phyloP scores from a whole-genome alignment of 2,329 filamentous ascomycete genomes.

The Cytospora schulzeri region DNA sequence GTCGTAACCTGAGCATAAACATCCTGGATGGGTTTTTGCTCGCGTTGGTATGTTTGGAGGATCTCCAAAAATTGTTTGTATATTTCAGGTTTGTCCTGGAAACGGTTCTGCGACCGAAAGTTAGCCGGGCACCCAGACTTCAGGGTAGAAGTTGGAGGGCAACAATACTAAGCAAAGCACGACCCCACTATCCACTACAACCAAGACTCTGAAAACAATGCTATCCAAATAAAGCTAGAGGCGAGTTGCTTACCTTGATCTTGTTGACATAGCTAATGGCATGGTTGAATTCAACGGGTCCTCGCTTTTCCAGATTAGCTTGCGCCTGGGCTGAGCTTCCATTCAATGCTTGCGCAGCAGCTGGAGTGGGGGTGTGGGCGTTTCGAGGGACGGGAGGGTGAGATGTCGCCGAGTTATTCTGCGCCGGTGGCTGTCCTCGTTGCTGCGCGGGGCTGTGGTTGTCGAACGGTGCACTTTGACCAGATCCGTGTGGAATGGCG shows the following conservation, averaged over 20 bases:
- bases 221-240: neutral
- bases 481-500: slow-evolving; percentile 47
- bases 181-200: neutral
- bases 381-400: slow-evolving; percentile 53
- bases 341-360: slow-evolving; percentile 60
- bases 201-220: neutral
- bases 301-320: slow-evolving; percentile 75
- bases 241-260: slow-evolving; percentile 74
- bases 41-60: slow-evolving; percentile 94
- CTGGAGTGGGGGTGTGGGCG: slow-evolving; percentile 62
- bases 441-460: slow-evolving; percentile 35
- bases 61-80: slow-evolving; percentile 99
- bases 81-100: slow-evolving; percentile 93
- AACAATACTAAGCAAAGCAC: neutral
- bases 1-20: slow-evolving; percentile 96
- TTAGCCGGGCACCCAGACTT: slow-evolving; percentile 21
- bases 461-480: slow-evolving; percentile 37
- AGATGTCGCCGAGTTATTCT: slow-evolving; percentile 40
- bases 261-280: slow-evolving; percentile 99
- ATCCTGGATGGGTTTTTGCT: slow-evolving; percentile 97
- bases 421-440: slow-evolving; percentile 36
- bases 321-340: slow-evolving; percentile 58
- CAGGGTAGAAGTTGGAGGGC: slow-evolving; percentile 7
- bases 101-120: slow-evolving; percentile 72
- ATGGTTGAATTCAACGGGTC: slow-evolving; percentile 98